phyloP scores from a whole-genome alignment of 129 eudicot species.

The Daucus carota region DH1_v3.0 NC_030382.2:38220501-38221000 shows the following conservation, averaged over 20 bases:
- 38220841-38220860: background rate
- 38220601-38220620: background rate
- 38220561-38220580: background rate
- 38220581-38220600: background rate
- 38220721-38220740: background rate
- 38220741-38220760: background rate
- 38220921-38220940: background rate
- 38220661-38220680: background rate
- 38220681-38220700: background rate
- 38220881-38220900: background rate
- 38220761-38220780: background rate
- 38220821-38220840: background rate
- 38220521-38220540: background rate
- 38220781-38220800: background rate
- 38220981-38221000: slow-evolving; percentile 81
- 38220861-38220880: background rate
- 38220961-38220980: slow-evolving; percentile 6
- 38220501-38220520: slow-evolving; percentile 35
- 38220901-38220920: background rate
- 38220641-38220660: background rate
- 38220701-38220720: background rate
- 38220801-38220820: background rate
- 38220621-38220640: background rate
- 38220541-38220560: background rate
- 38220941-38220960: background rate